phyloP scores from a whole-genome alignment of 1,139 yeast genomes.

The Meyerozyma sp. region DNA sequence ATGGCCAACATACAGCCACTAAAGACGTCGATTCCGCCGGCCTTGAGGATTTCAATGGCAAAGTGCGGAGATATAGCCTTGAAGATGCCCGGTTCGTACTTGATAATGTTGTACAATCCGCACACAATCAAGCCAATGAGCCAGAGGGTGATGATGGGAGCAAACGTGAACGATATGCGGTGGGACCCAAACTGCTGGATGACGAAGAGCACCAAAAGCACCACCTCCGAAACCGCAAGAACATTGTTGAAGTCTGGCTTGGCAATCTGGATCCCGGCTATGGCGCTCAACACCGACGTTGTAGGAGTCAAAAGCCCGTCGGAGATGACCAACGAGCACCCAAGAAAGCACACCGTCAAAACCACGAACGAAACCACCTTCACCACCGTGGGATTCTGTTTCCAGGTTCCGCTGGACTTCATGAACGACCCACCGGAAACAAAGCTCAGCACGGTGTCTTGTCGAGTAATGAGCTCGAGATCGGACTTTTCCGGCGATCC shows the following conservation, averaged over 20 bases:
- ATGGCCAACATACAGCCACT: constrained; percentile 50
- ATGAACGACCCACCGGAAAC: constrained; percentile 7
- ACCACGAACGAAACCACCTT: constrained; percentile 26
- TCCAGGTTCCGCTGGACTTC: constrained; percentile 12
- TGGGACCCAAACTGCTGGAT: constrained; percentile 46
- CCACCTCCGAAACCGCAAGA: constrained; percentile 44
- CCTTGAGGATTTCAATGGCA: constrained; percentile 39
- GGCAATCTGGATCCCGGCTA: constrained; percentile 45
- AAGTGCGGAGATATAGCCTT: constrained; percentile 46
- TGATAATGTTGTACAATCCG: constrained; percentile 42
- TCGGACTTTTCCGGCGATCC: constrained; percentile 30
- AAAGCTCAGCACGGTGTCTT: constrained; percentile 32
- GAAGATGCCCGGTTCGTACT: constrained; percentile 39
- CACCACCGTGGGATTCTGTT: constrained; percentile 19
- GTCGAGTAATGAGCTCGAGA: constrained; percentile 34
- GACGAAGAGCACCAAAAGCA: constrained; percentile 38
- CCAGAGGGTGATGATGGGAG: constrained; percentile 54
- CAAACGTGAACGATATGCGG: constrained; percentile 37
- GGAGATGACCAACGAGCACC: constrained; percentile 51
- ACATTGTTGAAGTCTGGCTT: constrained; percentile 32
- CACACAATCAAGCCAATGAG: constrained; percentile 36
- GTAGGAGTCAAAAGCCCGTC: constrained; percentile 62
- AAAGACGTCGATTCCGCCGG: constrained; percentile 39
- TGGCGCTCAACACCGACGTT: constrained; percentile 52
- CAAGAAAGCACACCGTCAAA: constrained; percentile 42